Base-by-base conservation (phyloP, 306 rosid species). In the Quercus robur region DNA sequence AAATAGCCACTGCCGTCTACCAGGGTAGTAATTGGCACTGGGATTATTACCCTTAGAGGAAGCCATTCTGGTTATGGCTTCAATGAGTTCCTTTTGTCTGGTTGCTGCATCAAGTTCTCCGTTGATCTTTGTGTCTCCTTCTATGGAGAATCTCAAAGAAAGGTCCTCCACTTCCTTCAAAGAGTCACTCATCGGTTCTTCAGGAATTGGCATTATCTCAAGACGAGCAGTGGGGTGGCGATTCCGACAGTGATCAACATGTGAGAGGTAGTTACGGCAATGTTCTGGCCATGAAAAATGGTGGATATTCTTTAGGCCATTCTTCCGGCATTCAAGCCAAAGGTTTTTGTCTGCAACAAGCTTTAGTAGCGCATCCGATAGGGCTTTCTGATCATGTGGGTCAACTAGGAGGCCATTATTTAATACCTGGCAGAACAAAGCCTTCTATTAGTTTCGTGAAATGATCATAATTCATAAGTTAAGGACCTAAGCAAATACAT, bases 271-370 rank as follows among this genome's bases (percentile, higher is more conserved):
- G 86, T 86, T 91, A 46, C 81, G 86, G 81, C 97, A 93, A 79
- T 93, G 97, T 81, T 93, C 97, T 25, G 92, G 86, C 97, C 97
- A 93, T 6, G 96, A 89, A 77, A 87, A 93, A 23, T 87, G 92
- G 78, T 93, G 97, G 85, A 91, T 93, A 81, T 93, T 89, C 79
- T 85, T 88, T 1, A 93, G 89, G 82, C 96, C 95, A 56, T 89
- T 91, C 86, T 84, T 89, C 38, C 94, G 90, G 87, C 97, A 93
- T 55, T 91, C 92, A 15, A 68, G 70, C 97, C 97, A 91, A 52
- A 91, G 96, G 76, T 82, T 91, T 81, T 93, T 91, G 79, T 88
- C 94, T 5, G 87, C 94, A 46, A 93, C 96, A 72, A 89, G 91
- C 85, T 91, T 93, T 69, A 93, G 88, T 33, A 93, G 89, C 63